A percentile compares a stretch with the other conserved stretches of the same genome.
phyloP scores from a whole-genome alignment of 805 yeast genomes.

The Candida ortonii region DNA sequence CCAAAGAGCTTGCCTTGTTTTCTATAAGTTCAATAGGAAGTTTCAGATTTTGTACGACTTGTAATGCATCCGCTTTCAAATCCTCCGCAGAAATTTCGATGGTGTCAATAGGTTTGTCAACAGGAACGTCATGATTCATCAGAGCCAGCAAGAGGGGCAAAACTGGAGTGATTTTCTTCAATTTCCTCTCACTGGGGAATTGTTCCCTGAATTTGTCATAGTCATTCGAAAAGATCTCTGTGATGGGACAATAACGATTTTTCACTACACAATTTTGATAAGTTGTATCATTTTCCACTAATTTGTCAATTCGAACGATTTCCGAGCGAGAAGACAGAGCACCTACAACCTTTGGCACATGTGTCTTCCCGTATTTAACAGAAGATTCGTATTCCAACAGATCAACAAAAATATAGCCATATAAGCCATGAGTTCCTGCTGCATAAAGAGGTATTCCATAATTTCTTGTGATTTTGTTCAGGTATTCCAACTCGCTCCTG shows the following conservation, averaged over 20 bases:
- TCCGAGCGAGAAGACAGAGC: constrained; percentile 41
- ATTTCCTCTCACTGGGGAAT: constrained; percentile 33
- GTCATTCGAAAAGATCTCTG: constrained; percentile 32
- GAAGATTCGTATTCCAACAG: constrained; percentile 59
- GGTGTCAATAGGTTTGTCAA: constrained; percentile 26
- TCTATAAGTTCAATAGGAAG: constrained; percentile 43
- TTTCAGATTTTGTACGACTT: constrained; percentile 38
- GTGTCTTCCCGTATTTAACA: constrained; percentile 50
- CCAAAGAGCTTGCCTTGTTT: constrained; percentile 32
- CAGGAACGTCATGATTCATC: constrained; percentile 38
- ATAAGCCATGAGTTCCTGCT: constrained; percentile 72
- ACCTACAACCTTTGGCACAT: constrained; percentile 51
- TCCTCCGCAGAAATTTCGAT: constrained; percentile 23
- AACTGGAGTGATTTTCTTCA: constrained; percentile 51
- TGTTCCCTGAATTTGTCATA: constrained; percentile 32
- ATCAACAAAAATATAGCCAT: constrained; percentile 80
- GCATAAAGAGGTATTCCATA: constrained; percentile 64
- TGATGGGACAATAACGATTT: constrained; percentile 38
- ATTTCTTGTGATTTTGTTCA: constrained; percentile 58
- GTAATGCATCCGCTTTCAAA: constrained; percentile 30
- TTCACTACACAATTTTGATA: constrained; percentile 38
- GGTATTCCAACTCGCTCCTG: constrained; percentile 36
- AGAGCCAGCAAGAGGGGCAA: constrained; percentile 60
- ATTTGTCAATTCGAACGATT: constrained; percentile 37
- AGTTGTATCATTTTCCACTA: constrained; percentile 36